Conservation (phyloP, 176 grass and related monocot genomes). For the Carex scoparia region DNA sequence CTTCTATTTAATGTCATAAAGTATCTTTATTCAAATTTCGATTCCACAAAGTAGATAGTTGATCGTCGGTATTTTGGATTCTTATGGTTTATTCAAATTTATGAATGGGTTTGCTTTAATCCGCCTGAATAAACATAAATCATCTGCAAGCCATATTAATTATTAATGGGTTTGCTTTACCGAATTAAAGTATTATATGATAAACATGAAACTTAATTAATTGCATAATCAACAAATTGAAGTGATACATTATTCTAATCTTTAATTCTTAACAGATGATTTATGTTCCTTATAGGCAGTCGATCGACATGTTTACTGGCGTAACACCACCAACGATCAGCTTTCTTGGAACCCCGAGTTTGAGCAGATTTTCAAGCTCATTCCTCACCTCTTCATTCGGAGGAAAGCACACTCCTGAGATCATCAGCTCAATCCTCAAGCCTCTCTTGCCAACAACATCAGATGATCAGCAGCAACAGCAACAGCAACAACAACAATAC, state of each 20-base stretch:
- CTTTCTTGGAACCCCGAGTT: slow-evolving; percentile 65
- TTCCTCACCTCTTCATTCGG: slow-evolving; percentile 63
- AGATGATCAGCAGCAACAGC: slow-evolving; percentile 18
- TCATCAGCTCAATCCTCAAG: slow-evolving; percentile 48
- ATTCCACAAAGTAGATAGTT: too few species aligned
- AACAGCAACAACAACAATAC: slow-evolving; percentile 38
- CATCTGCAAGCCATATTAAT: too few species aligned
- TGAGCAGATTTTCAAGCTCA: slow-evolving; percentile 72
- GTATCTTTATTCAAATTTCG: too few species aligned
- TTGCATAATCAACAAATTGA: neutral
- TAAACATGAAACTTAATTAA: neutral
- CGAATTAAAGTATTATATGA: neutral
- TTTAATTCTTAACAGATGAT: neutral
- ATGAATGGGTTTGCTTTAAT: too few species aligned
- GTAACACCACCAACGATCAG: slow-evolving; percentile 63
- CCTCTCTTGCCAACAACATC: slow-evolving; percentile 53
- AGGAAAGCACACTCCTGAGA: slow-evolving; percentile 61
- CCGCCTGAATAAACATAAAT: too few species aligned
- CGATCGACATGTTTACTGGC: slow-evolving; percentile 73
- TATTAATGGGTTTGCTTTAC: too few species aligned
- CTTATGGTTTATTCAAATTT: too few species aligned
- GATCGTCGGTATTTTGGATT: too few species aligned
- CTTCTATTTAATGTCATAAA: too few species aligned
- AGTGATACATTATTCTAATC: neutral
- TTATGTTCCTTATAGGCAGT: slow-evolving; percentile 55